phyloP scores from a whole-genome alignment of 495 filamentous ascomycete genomes.

The Neurospora pannonica region DNA sequence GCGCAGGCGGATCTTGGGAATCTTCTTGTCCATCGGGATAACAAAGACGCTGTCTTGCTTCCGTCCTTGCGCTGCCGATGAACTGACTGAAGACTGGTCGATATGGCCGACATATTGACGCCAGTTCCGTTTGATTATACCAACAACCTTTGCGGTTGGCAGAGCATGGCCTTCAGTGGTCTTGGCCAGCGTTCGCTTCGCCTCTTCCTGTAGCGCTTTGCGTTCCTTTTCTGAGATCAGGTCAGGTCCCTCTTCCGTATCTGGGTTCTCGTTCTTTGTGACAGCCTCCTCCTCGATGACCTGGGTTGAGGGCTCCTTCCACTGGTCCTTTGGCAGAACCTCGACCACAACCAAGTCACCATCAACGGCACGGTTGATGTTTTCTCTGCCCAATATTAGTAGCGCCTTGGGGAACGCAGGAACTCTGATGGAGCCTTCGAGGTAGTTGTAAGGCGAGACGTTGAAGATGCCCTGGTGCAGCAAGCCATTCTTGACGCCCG shows the following conservation, averaged over 20 bases:
- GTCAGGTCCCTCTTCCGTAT: conserved; percentile 60
- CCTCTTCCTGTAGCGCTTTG: conserved; percentile 79
- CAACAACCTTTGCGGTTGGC: conserved; percentile 88
- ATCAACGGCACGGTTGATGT: conserved; percentile 87
- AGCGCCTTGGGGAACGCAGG: conserved; percentile 82
- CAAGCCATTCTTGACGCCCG: conserved; percentile 72
- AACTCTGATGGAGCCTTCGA: conserved; percentile 85
- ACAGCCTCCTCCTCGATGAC: conserved; percentile 91
- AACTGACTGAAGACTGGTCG: conserved; percentile 72
- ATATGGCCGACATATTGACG: conserved; percentile 94
- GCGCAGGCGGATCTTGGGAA: conserved; percentile 88
- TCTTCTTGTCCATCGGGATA: conserved; percentile 92
- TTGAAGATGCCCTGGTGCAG: conserved; percentile 93
- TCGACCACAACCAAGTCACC: conserved; percentile 91
- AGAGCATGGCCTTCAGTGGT: conserved; percentile 69
- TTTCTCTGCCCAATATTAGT: conserved; percentile 84
- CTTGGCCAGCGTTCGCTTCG: conserved; percentile 74
- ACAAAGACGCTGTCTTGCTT: conserved; percentile 89
- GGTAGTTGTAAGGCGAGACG: conserved; percentile 93
- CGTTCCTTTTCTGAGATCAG: conserved; percentile 79
- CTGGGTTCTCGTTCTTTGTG: conserved; percentile 86
- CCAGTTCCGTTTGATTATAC: conserved; percentile 91
- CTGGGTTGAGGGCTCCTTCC: conserved; percentile 91
- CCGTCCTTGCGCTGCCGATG: conserved; percentile 58
- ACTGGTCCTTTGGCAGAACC: conserved; percentile 84